Evolutionary conservation across 805 yeast species (phyloP), one percentile per base, ranked within the genome.

Genomic region (Saccharomycopsis selenospora): DNA sequence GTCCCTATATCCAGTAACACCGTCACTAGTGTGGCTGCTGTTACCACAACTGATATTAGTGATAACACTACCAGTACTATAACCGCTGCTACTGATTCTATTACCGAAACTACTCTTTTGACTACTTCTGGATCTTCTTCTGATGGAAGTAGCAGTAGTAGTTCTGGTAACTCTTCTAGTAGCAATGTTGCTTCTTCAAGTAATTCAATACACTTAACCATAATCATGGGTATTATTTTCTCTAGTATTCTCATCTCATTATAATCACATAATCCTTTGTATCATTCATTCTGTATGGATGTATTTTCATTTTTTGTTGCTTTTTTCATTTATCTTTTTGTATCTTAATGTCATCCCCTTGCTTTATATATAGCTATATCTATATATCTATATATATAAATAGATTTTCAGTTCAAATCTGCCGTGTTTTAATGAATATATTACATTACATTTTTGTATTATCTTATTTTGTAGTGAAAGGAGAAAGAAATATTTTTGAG

Each of bases 101-200:
- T 27, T 10, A 33, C 28, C 14, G 46, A 45, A 14, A 51, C 55
- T 22, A 49, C 55, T 13, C 28, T 29, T 14, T 11, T 20, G 14
- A 30, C 36, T 7, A 8, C 40, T 13, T 6, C 40, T 4, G 6
- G 17, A 17, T 27, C 46, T 14, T 17, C 36, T 10, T n/a, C n/a
- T n/a, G n/a, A n/a, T n/a, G 38, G 25, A 4, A 43, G n/a, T 4
- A 11, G 38, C 36, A 29, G 5, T 10, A 14, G 38, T 10, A 33
- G 17, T 33, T 33, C 38, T 10, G 4, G 20, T 14, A 33, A 33
- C n/a, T 10, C 18, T 20, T 14, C n/a, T 33, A 20, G 8, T 14
- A 20, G 38, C 8, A 20, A 10, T 33, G n/a, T 20, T 10, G 17
- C 6, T 20, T 17, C 18, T 33, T 33, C 38, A 6, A 33, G 38